Percentiles rank a stretch among this genome's conserved stretches.
These are phyloP conservation scores for Apophysomyces ossiformis DNA, from an alignment of 371 early-diverging fungal species.

Conservation along the genomic window DNA sequence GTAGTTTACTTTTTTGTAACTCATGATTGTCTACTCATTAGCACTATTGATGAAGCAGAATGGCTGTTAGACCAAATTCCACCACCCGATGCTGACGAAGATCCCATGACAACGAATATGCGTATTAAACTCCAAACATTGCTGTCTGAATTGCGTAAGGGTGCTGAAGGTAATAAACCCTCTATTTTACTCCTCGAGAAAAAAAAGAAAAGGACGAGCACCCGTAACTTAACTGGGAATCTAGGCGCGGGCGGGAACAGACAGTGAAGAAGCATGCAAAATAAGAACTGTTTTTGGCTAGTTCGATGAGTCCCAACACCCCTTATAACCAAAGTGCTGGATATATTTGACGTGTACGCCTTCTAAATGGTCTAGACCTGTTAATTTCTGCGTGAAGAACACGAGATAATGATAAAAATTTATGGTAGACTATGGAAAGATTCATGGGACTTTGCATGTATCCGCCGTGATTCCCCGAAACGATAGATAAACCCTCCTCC, in stretches of 20 bases:
- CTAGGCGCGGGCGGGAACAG: conserved; percentile 2
- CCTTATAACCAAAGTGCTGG: background rate
- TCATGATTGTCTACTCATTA: conserved; percentile 7
- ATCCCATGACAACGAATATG: conserved; percentile 48
- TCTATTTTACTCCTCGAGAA: background rate
- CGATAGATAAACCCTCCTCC: no score
- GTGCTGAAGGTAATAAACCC: conserved; percentile 51
- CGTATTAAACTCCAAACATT: conserved; percentile 46
- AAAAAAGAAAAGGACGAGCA: background rate
- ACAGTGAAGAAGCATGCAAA: conserved; percentile 9
- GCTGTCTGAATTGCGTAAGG: conserved; percentile 48
- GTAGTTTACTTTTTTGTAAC: background rate
- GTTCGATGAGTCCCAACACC: background rate
- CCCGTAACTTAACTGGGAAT: background rate
- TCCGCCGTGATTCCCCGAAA: no score
- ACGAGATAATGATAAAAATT: background rate
- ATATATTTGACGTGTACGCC: background rate
- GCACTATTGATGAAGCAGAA: conserved; percentile 62
- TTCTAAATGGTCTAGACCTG: background rate
- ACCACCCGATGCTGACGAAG: conserved; percentile 50
- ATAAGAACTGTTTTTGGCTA: conserved; percentile 5
- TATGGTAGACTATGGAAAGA: background rate
- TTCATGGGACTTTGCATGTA: no score
- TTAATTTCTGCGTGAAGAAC: background rate
- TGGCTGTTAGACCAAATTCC: conserved; percentile 55